phyloP scores from a whole-genome alignment of 2,329 filamentous ascomycete species.

The Fusarium nisikadoi region DNA sequence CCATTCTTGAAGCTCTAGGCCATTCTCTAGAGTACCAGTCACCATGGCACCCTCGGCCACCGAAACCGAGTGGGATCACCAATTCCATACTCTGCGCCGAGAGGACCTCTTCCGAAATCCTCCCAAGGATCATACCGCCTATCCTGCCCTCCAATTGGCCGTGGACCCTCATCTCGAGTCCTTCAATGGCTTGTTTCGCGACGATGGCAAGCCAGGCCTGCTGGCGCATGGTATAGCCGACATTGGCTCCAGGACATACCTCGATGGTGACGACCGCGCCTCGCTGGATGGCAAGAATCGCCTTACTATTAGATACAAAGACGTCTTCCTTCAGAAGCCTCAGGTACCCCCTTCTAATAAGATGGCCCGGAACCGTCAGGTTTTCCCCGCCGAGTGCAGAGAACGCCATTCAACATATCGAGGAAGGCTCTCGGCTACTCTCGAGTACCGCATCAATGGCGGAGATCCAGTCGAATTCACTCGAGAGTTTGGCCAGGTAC shows the following conservation, averaged over 20 bases:
- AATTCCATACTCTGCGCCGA: slow-evolving; percentile 86
- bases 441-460: slow-evolving; percentile 89
- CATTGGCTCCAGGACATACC: slow-evolving; percentile 87
- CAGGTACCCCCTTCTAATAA: slow-evolving; percentile 85
- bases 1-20: slow-evolving; percentile 6
- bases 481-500: slow-evolving; percentile 87
- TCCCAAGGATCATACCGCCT: slow-evolving; percentile 86
- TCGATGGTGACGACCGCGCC: slow-evolving; percentile 80
- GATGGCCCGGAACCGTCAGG: slow-evolving; percentile 82
- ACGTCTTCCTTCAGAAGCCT: slow-evolving; percentile 85
- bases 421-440: slow-evolving; percentile 82
- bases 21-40: slow-evolving; percentile 18
- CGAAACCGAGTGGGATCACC: slow-evolving; percentile 80
- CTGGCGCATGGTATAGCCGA: slow-evolving; percentile 83
- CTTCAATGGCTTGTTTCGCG: slow-evolving; percentile 89
- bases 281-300: slow-evolving; percentile 73
- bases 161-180: slow-evolving; percentile 93
- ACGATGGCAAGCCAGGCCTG: slow-evolving; percentile 67
- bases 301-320: slow-evolving; percentile 80
- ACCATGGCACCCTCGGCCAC: slow-evolving; percentile 69
- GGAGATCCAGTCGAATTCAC: slow-evolving; percentile 85
- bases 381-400: slow-evolving; percentile 91
- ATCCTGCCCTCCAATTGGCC: slow-evolving; percentile 86
- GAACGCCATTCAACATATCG: slow-evolving; percentile 93
- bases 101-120: slow-evolving; percentile 91